Base-by-base conservation (phyloP, 2,329 filamentous ascomycete species). In the Claviceps citrina region DNA sequence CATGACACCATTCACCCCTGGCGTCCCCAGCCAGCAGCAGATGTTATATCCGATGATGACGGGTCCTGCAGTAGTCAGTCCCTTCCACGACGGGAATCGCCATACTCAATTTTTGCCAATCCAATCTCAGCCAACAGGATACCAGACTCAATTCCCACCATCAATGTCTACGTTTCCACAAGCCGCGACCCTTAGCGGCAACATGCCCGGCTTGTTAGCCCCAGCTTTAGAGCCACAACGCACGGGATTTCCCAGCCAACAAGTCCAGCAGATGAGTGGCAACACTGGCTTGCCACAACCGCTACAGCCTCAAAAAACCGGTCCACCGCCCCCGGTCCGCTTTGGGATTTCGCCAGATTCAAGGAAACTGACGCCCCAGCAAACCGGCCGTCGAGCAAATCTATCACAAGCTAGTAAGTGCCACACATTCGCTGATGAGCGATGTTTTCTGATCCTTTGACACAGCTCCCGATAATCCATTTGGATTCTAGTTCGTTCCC, bases 331-430 rank as follows among this genome's bases (percentile, higher is more conserved):
- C 34, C 77, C 85, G 19, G 80, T 98, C 15, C 76, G 85, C 44
- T 98, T 98, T 57, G 91, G 91, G 30, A 78, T 93, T 27, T 70
- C 74, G 42, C 66, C 69, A 22, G 75, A 78, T 36, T 66, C 76
- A 24, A 85, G 86, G 62, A 91, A 83, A 59, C 64, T 96, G 51
- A 70, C 74, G 44, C 78, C 87, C 24, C 91, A 96, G 64, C 73
- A 85, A 22, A 98, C 91, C 6, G 91, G 91, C 47, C 70, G 82
- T 52, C 78, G 83, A 66, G 91, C 91, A 42, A 95, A 96, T 59
- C 70, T 98, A 49, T 72, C 83, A 39, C 84, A 93, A 76, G 91
- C 91, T 54, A 98, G 89, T 96, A 79, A 81, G 89, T 25, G 22
- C 8, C 33, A 33, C 30, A 10, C 20, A 24, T 3, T 13, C 5